Conservation (phyloP, 139 green algal genomes). For the Mesostigma viride region DNA sequence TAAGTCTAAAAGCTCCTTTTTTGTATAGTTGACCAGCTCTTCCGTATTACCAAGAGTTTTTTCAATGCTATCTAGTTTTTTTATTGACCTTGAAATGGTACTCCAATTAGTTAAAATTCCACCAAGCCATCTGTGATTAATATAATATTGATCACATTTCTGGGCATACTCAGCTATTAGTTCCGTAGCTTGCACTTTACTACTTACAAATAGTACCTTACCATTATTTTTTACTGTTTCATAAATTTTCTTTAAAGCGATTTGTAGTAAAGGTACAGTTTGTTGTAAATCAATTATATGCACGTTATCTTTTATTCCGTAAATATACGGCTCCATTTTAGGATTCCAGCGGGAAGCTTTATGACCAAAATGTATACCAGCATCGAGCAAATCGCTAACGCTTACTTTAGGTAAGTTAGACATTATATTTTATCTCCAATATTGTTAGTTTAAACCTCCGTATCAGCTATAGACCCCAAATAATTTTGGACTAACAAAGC, state of each 20-base stretch:
- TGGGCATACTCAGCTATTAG: conserved; percentile 5
- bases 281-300: conserved; percentile 13
- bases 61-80: conserved; percentile 10
- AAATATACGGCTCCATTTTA: conserved; percentile 22
- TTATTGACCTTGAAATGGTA: conserved; percentile 10
- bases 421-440: no score
- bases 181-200: conserved; percentile 8
- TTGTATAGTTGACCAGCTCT: conserved; percentile 9
- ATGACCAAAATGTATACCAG: conserved; percentile 21
- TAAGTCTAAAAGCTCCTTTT: conserved; percentile 9
- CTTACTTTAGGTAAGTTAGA: no score
- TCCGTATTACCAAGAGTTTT: conserved; percentile 2
- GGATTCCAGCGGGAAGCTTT: conserved; percentile 18
- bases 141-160: neutral
- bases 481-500: no score
- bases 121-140: conserved; percentile 11
- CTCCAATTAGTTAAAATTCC: conserved; percentile 16
- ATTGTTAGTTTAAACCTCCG: no score
- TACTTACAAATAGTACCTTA: conserved; percentile 7
- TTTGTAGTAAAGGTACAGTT: conserved; percentile 3
- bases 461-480: no score
- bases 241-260: conserved; percentile 2
- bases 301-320: conserved; percentile 10
- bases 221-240: neutral
- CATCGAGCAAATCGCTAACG: no score